phyloP scores from a whole-genome alignment of 352 stramenopile genomes.

The Halophytophthora polymorphica region DNA sequence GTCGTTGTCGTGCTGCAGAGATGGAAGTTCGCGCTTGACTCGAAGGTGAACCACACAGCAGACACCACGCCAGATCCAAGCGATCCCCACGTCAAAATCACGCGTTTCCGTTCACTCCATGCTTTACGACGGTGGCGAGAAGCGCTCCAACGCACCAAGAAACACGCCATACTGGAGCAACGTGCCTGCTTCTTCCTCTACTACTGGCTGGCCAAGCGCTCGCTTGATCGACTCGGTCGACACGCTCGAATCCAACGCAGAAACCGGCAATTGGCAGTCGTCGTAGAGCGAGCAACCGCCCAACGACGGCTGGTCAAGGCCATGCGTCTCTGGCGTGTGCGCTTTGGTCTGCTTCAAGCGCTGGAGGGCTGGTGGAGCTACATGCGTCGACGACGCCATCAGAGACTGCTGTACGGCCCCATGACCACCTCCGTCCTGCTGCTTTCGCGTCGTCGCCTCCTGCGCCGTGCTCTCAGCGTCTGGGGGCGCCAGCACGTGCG shows the following conservation, averaged over 20 bases:
- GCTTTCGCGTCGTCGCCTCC: constrained; percentile 5
- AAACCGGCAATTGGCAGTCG: constrained; percentile 12
- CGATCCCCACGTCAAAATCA: not conserved
- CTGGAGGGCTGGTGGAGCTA: constrained; percentile 15
- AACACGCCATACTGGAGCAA: constrained; percentile 10
- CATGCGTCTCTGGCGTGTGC: constrained; percentile 22
- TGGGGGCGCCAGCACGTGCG: constrained; percentile 12
- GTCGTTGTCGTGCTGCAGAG: too few relatives aligned
- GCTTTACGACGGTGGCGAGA: constrained; percentile 18
- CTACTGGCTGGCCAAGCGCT: constrained; percentile 27
- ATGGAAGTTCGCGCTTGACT: constrained; percentile 1
- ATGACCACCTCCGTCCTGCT: constrained; percentile 6
- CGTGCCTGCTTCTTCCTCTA: constrained; percentile 34
- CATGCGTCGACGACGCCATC: constrained; percentile 7
- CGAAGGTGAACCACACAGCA: not conserved
- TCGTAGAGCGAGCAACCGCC: constrained; percentile 8
- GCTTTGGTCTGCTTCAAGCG: constrained; percentile 11
- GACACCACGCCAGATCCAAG: not conserved
- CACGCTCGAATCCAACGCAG: constrained; percentile 13
- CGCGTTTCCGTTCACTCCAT: constrained; percentile 6
- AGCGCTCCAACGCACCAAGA: constrained; percentile 14
- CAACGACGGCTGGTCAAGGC: constrained; percentile 11
- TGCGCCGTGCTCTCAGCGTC: constrained; percentile 13
- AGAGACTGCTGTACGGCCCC: constrained; percentile 9
- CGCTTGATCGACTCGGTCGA: constrained; percentile 12